Evolutionary conservation across 176 grass and related monocot species (phyloP).

Genomic region (Carex cristatella): DNA sequence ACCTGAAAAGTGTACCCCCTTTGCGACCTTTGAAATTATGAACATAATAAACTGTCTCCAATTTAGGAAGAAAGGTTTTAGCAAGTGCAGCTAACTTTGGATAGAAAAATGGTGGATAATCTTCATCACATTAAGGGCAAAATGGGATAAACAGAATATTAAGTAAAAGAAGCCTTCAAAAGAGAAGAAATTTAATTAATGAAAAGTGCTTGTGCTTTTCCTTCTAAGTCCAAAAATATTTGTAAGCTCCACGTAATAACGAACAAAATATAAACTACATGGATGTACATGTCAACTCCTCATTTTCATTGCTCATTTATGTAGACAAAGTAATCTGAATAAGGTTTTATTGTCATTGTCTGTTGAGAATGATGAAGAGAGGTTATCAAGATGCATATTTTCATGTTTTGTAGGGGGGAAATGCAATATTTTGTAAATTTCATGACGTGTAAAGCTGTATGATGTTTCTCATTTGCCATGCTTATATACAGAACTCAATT

Average conservation of each 20-base stretch:
- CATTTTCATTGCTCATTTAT: background rate
- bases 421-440: background rate
- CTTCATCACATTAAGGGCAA: slow-evolving; percentile 51
- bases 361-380: background rate
- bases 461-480: background rate
- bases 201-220: background rate
- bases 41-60: slow-evolving; percentile 93
- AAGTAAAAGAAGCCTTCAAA: background rate
- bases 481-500: background rate
- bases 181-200: background rate
- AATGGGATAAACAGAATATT: slow-evolving; percentile 9
- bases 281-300: background rate
- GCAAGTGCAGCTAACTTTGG: slow-evolving; percentile 74
- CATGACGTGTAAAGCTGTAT: background rate
- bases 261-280: background rate
- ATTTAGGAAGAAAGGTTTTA: slow-evolving; percentile 77
- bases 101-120: slow-evolving; percentile 97
- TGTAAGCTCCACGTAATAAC: background rate
- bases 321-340: background rate
- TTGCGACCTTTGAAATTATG: slow-evolving; percentile 95
- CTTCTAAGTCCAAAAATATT: background rate
- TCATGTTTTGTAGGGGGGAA: background rate
- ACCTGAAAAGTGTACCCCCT: slow-evolving; percentile 89
- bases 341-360: background rate
- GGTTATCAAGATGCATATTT: background rate